A percentile compares a stretch with the other conserved stretches of the same genome.
Evolutionary conservation across 768 basidiomycete genomes (phyloP).

Genomic region (Serpula lacrymans): DNA sequence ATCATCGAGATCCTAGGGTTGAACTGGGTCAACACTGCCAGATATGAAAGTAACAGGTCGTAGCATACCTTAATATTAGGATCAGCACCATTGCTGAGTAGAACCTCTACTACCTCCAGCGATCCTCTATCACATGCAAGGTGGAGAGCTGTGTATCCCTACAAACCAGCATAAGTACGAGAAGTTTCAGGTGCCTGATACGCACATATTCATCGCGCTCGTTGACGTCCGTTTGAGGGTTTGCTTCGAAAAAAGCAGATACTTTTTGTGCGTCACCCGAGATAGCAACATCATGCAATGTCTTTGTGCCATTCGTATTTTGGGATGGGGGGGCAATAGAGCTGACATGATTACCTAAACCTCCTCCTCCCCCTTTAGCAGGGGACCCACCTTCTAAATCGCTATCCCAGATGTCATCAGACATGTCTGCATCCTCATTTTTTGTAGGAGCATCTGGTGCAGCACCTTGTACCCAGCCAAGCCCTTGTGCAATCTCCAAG

Average conservation of each 20-base stretch:
- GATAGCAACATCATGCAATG: slow-evolving; percentile 64
- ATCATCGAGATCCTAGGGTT: slow-evolving; percentile 61
- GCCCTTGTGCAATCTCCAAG: slow-evolving; percentile 57
- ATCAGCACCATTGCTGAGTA: slow-evolving; percentile 68
- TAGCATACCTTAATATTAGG: slow-evolving; percentile 53
- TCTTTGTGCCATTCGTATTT: slow-evolving; percentile 36
- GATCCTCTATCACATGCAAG: slow-evolving; percentile 84
- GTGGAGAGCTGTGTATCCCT: slow-evolving; percentile 91
- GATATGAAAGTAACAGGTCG: slow-evolving; percentile 3
- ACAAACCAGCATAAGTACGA: slow-evolving; percentile 5
- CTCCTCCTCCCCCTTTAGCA: slow-evolving; percentile 34
- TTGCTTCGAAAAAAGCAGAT: slow-evolving; percentile 37
- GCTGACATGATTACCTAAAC: slow-evolving; percentile 66
- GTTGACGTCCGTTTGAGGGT: slow-evolving; percentile 51
- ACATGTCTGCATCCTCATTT: slow-evolving; percentile 14
- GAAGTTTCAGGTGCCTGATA: slow-evolving; percentile 5
- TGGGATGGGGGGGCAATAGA: slow-evolving; percentile 40
- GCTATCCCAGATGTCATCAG: slow-evolving; percentile 45
- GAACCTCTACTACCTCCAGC: slow-evolving; percentile 46
- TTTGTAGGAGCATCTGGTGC: slow-evolving; percentile 9
- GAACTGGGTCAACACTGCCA: slow-evolving; percentile 4
- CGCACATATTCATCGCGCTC: slow-evolving; percentile 71
- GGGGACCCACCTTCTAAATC: slow-evolving; percentile 29
- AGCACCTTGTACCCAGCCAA: slow-evolving; percentile 61
- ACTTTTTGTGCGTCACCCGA: slow-evolving; percentile 49